A percentile compares a stretch with the other conserved stretches of the same genome.
These are phyloP conservation scores for Cyclocybe aegerita DNA, from an alignment of 768 basidiomycete species.

Conservation along the genomic window DNA sequence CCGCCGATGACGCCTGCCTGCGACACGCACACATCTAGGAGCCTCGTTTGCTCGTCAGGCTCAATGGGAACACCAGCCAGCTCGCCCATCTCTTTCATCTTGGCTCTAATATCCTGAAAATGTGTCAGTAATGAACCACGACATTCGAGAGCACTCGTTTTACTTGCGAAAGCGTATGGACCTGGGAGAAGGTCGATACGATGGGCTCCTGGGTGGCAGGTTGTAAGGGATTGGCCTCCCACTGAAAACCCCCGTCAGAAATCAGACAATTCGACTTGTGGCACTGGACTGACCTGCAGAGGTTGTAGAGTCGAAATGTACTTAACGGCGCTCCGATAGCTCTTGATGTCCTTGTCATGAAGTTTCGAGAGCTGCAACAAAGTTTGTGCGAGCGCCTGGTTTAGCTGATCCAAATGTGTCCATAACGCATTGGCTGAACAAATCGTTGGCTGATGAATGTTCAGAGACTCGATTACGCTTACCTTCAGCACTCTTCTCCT, in stretches of 20 bases:
- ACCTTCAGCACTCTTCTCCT: constrained; percentile 61
- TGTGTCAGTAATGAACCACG: neutral
- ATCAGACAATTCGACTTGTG: neutral
- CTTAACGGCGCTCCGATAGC: constrained; percentile 58
- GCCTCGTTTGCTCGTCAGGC: constrained; percentile 79
- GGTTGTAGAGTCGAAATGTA: constrained; percentile 61
- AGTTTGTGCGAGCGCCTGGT: constrained; percentile 55
- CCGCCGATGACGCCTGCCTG: constrained; percentile 89
- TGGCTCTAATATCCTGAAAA: constrained; percentile 64
- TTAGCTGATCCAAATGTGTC: constrained; percentile 61
- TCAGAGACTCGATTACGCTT: constrained; percentile 3
- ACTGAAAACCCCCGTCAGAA: constrained; percentile 33
- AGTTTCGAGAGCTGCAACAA: constrained; percentile 52
- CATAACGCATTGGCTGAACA: constrained; percentile 60
- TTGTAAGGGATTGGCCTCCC: constrained; percentile 58
- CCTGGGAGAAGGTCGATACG: constrained; percentile 56
- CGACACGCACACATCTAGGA: constrained; percentile 76
- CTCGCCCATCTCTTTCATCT: constrained; percentile 85
- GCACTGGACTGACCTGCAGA: constrained; percentile 43
- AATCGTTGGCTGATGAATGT: neutral
- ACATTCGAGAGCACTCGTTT: constrained; percentile 5
- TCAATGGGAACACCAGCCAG: constrained; percentile 84
- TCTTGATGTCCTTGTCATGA: constrained; percentile 42
- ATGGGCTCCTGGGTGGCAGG: constrained; percentile 42
- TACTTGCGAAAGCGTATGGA: constrained; percentile 60